Evolutionary conservation across 257 asterid genomes (phyloP).

Genomic region (Solanum medicagineum): DNA sequence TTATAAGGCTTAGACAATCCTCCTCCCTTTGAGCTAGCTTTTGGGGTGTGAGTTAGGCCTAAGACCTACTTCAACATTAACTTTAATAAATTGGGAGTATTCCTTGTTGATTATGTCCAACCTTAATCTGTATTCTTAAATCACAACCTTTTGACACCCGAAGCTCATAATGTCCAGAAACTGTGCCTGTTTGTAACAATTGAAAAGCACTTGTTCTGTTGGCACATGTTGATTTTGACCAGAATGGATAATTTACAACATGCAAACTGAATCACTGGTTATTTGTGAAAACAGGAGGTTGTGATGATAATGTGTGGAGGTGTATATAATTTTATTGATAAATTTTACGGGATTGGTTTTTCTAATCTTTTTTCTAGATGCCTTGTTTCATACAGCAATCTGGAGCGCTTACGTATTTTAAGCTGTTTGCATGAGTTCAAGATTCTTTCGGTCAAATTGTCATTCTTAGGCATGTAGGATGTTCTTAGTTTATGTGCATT

Average conservation of each 20-base stretch:
- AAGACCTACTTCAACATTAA: too few species aligned
- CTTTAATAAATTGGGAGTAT: not conserved
- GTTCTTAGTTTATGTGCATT: not conserved
- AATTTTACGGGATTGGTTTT: not conserved
- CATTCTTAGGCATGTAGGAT: not conserved
- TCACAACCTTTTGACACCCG: not conserved
- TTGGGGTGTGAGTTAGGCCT: too few species aligned
- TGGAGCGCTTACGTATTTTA: not conserved
- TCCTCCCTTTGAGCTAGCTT: too few species aligned
- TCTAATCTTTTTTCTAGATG: not conserved
- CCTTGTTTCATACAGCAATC: not conserved
- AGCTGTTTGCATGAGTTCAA: not conserved
- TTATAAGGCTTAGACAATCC: too few species aligned
- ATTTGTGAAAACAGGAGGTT: not conserved
- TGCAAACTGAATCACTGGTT: not conserved
- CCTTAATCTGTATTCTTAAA: not conserved
- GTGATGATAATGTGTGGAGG: not conserved
- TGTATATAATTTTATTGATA: not conserved
- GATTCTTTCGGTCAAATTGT: not conserved
- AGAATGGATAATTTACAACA: not conserved
- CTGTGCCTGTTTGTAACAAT: not conserved
- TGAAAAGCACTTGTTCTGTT: not conserved
- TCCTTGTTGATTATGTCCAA: not conserved
- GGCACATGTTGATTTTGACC: not conserved
- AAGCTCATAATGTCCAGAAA: not conserved